Base-by-base conservation (phyloP, 78 protist species). In the Mastigamoeba balamuthi region DNA sequence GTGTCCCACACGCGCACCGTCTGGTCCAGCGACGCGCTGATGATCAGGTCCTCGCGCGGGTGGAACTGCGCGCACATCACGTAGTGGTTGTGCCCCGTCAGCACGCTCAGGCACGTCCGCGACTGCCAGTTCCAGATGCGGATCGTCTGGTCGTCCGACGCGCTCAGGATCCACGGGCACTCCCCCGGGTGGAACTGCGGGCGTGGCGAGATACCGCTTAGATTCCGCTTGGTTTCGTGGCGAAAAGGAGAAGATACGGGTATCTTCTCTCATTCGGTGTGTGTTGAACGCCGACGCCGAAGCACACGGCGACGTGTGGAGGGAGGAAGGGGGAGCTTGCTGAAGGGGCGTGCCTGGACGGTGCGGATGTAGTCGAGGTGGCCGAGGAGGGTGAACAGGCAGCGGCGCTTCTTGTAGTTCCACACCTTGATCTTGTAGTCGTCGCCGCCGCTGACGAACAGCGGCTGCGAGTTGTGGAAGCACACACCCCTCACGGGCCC, bases 121-220 rank as follows among this genome's bases (percentile, higher is more conserved):
- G 91, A 42, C 83, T 96, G 98, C 99, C 99, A 98, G 83, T 98
- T 97, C 99, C 99, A 98, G 66, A 98, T 92, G 35, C 99, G 91
- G 69, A 96, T 89, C 7, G 98, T 89, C 72, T 92, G 93, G 77
- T 98, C 99, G 70, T 98, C 99, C 1, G 97, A 91, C 3, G 96
- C 85, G 4, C 89, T 75, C 29, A 98, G 52, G 38, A 98, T 88
- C 99, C 99, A 98, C 9, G 99, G 99, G 69, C 83, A 73, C 42
- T 92, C 97, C 39, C 82, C 66, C 30, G 67, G 86, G 69, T 4
- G 7, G 27, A 2, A 73, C 58, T 48, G 58, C 17, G 58, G 17
- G 17, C 17, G 17, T 25, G 17, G 58, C 17, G 58, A 25, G 33
- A 48, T 25, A 48, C 17, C 33, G 17, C 58, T n/a, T n/a, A n/a